Conservation (phyloP, 768 basidiomycete genomes). For the Amanita muscaria region DNA sequence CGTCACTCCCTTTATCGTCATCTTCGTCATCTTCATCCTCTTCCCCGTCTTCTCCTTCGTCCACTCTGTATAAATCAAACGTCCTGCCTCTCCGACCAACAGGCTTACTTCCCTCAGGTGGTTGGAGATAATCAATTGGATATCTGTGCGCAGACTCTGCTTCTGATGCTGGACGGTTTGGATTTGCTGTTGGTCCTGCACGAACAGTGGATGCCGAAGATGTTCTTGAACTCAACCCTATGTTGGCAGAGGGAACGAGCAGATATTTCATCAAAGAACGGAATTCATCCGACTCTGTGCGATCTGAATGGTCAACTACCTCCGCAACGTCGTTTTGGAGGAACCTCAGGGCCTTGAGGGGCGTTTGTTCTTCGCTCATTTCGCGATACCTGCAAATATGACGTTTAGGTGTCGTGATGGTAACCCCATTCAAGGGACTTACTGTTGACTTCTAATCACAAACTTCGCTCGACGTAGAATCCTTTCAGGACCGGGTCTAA, state of each 20-base stretch:
- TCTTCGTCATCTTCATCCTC: slow-evolving; percentile 3
- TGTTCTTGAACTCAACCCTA: slow-evolving; percentile 13
- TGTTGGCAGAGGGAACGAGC: slow-evolving; percentile 29
- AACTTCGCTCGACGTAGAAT: slow-evolving; percentile 57
- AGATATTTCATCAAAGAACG: slow-evolving; percentile 60
- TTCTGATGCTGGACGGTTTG: background rate
- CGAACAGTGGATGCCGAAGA: slow-evolving; percentile 13
- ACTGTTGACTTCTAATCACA: slow-evolving; percentile 67
- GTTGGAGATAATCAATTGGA: background rate
- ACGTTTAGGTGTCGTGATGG: background rate
- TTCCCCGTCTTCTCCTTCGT: background rate
- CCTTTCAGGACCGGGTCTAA: slow-evolving; percentile 54
- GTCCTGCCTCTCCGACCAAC: background rate
- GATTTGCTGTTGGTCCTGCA: background rate
- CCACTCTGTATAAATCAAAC: background rate
- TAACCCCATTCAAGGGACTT: slow-evolving; percentile 16
- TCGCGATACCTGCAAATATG: slow-evolving; percentile 58
- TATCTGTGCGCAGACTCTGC: background rate
- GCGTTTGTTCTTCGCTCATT: slow-evolving; percentile 56
- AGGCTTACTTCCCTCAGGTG: background rate
- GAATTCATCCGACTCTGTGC: slow-evolving; percentile 53
- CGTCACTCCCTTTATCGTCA: slow-evolving; percentile 24
- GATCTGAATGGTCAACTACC: slow-evolving; percentile 61
- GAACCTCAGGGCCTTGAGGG: slow-evolving; percentile 62
- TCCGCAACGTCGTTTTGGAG: slow-evolving; percentile 60